Conservation (phyloP, 345 rosid genomes). For the Lepidium sativum region DNA sequence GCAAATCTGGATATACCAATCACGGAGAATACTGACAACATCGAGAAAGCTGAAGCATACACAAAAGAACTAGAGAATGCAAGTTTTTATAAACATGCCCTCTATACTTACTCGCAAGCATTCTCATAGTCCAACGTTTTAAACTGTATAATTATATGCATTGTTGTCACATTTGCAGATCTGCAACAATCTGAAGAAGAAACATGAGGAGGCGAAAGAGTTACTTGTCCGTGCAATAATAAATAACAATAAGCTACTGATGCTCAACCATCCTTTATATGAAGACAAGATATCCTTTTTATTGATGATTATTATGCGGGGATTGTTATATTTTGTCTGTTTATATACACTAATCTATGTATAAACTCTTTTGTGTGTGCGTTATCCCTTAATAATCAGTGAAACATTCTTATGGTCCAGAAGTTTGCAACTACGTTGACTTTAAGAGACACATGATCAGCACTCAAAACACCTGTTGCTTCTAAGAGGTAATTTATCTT, state of each 20-base stretch:
- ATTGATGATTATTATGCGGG: too few species aligned
- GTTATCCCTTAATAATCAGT: conserved; percentile 40
- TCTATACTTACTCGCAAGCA: background rate
- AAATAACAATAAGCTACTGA: conserved; percentile 62
- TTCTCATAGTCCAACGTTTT: background rate
- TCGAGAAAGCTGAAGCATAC: conserved; percentile 75
- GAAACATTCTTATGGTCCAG: conserved; percentile 57
- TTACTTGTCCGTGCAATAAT: conserved; percentile 71
- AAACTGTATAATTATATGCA: background rate
- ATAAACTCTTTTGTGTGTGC: background rate
- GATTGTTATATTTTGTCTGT: background rate
- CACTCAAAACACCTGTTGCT: background rate
- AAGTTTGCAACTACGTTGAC: conserved; percentile 44
- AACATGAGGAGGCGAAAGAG: conserved; percentile 82
- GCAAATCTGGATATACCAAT: conserved; percentile 33
- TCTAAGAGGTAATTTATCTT: conserved; percentile 17
- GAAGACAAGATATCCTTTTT: conserved; percentile 84
- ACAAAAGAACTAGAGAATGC: conserved; percentile 76
- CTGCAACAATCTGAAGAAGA: conserved; percentile 71
- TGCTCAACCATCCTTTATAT: conserved; percentile 73
- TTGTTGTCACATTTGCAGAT: conserved; percentile 38
- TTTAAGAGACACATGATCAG: conserved; percentile 24
- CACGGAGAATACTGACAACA: conserved; percentile 43
- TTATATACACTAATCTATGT: background rate
- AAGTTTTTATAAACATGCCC: conserved; percentile 4